Base-by-base conservation (phyloP, 2,329 filamentous ascomycete species). In the Emmonsia crescens region DNA sequence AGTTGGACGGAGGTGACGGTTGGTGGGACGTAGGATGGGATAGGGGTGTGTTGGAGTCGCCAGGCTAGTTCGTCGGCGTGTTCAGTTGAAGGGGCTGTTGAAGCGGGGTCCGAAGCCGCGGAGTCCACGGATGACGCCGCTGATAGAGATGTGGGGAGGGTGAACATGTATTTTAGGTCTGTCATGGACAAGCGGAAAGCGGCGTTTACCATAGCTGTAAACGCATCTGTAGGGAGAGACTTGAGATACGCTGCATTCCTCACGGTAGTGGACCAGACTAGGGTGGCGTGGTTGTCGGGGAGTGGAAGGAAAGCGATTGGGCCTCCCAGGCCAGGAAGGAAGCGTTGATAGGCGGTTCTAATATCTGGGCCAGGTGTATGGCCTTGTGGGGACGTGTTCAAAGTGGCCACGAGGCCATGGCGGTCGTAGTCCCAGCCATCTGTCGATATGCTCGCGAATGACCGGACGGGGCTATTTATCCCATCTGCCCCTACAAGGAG, bases 221-320 rank as follows among this genome's bases (percentile, higher is more conserved):
- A 95, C 71, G 96, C 89, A 57, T 79, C 78, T 0, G 85, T 74
- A 0, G 85, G 78, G 4, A 99, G 81, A 44, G 82, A 83, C 78
- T 96, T 96, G 48, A 99, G 81, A 60, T 87, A 80, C 0, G 88
- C 82, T 0, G 93, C 94, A 63, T 90, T 86, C 60, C 85, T 81
- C 0, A 91, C 88, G 0, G 89, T 94, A 1, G 92, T 97, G 5
- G 91, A 95, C 94, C 94, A 99, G 21, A 99, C 94, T 4, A 99
- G 80, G 0, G 91, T 92, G 4, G 92, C 87, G 72, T 85, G 83
- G 65, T 89, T 88, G 24, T 89, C 89, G 0, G 94, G 94, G 9
- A 99, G 79, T 1, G 94, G 94, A 1, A 99, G 84, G 77, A 97
- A 86, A 21, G 94, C 94, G 59, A 97, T 85, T 0, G 94, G 94